Conservation (phyloP, 78 protist genomes). For the Paulinella micropora region DNA sequence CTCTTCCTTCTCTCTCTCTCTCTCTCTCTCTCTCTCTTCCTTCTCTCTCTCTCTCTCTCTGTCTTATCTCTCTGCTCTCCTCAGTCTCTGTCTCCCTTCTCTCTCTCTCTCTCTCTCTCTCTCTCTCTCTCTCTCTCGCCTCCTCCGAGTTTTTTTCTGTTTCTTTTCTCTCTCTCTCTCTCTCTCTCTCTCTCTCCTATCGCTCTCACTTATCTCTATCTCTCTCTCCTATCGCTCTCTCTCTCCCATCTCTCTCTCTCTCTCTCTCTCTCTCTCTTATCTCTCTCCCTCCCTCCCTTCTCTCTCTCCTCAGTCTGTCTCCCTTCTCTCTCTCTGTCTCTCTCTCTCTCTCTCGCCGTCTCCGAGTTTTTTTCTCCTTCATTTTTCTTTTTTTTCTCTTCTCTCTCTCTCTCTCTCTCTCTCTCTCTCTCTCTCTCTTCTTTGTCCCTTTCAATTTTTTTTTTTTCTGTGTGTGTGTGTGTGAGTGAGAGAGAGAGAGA, state of each 20-base stretch:
- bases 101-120: background rate
- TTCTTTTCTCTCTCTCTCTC: background rate
- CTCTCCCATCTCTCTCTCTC: background rate
- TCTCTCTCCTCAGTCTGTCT: background rate
- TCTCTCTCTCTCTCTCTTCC: background rate
- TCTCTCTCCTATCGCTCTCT: background rate
- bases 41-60: background rate
- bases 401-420: background rate
- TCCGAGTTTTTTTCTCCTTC: background rate
- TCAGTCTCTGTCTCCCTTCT: background rate
- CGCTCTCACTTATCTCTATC: background rate
- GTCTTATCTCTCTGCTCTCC: background rate
- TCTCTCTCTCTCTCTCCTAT: background rate
- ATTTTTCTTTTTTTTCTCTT: background rate
- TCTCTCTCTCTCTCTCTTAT: background rate
- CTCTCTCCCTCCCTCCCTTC: background rate
- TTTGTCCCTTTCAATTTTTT: background rate
- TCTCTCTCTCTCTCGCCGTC: background rate
- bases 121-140: background rate
- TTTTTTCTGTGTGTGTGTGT: no score
- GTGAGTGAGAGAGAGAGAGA: no score
- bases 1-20: background rate
- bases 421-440: background rate
- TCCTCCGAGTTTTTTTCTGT: background rate
- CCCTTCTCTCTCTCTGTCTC: background rate